Evolutionary conservation across 805 yeast species (phyloP).

Genomic region (Yarrowia sp.): DNA sequence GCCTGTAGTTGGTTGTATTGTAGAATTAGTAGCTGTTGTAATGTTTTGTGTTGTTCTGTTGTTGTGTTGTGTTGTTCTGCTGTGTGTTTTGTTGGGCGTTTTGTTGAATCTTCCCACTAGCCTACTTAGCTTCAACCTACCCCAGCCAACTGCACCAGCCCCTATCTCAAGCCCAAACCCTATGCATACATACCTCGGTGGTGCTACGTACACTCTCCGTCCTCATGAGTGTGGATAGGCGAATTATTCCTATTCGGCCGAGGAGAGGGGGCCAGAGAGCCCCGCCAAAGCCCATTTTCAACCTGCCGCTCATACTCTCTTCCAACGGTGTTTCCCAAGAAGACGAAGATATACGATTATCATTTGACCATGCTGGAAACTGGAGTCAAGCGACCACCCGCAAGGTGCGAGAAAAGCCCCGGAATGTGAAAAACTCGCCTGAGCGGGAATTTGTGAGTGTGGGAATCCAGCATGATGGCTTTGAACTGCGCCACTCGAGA

Average conservation of each 20-base stretch:
- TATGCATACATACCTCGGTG: neutral
- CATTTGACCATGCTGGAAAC: neutral
- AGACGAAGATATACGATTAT: neutral
- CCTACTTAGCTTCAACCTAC: no score
- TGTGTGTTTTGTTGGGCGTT: no score
- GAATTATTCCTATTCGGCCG: neutral
- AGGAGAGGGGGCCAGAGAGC: neutral
- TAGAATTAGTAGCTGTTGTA: no score
- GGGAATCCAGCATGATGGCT: neutral
- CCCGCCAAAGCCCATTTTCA: neutral
- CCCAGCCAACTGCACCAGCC: no score
- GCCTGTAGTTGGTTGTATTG: no score
- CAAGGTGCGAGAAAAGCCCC: neutral
- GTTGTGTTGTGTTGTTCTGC: no score
- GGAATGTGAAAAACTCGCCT: neutral
- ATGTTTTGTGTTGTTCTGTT: no score
- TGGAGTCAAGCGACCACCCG: neutral
- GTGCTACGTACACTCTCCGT: neutral
- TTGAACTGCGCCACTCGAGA: neutral
- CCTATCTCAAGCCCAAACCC: slow-evolving; percentile 16
- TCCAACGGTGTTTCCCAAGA: neutral
- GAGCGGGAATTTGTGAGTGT: neutral
- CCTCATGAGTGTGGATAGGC: slow-evolving; percentile 11
- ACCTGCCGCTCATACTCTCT: neutral
- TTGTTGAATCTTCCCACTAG: no score